Base-by-base conservation (phyloP, 352 stramenopile genomes). In the Phytophthora kernoviae region DNA sequence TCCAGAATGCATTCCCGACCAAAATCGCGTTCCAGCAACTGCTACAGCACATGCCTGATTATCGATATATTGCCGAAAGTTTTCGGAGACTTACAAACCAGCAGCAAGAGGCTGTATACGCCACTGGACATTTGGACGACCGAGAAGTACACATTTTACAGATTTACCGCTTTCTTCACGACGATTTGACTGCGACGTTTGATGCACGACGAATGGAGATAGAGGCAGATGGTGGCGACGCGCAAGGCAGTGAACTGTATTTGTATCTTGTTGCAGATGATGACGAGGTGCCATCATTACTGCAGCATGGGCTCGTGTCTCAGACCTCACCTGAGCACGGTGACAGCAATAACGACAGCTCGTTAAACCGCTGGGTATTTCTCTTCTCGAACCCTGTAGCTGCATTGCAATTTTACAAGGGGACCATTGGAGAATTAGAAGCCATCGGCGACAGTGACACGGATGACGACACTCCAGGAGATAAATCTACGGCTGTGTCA, bases 11-110 rank as follows among this genome's bases (percentile, higher is more conserved):
- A 7, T 65, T 66, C 32, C 68, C 68, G 8, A 26, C 21, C 0
- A 57, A 49, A 26, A 75, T 85, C 22, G 78, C 68, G 6, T 81
- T 81, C n/a, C 77, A 91, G 32, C 64, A 75, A 34, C 21, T 91
- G 0, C 39, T 70, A 0, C 58, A 75, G 10, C 73, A 87, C 42
- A 69, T 67, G 5, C 60, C 77, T 3, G 81, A 89, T 37, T 70
- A 62, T 44, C 73, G 71, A 36, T 77, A 77, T 37, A 86, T 91
- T 4, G 53, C 65, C 1, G 62, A 67, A 1, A 61, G 67, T 17
- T 85, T 90, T 46, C 62, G 30, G 26, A 43, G 39, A 7, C 33
- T 30, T 15, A 58, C n/a, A 24, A 47, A 48, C 4, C 36, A 49
- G 20, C 41, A 59, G 12, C 24, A 56, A 18, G 40, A 41, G n/a